These are phyloP conservation scores for Spongospora subterranea DNA, from an alignment of 208 protist species.

Conservation along the genomic window DNA sequence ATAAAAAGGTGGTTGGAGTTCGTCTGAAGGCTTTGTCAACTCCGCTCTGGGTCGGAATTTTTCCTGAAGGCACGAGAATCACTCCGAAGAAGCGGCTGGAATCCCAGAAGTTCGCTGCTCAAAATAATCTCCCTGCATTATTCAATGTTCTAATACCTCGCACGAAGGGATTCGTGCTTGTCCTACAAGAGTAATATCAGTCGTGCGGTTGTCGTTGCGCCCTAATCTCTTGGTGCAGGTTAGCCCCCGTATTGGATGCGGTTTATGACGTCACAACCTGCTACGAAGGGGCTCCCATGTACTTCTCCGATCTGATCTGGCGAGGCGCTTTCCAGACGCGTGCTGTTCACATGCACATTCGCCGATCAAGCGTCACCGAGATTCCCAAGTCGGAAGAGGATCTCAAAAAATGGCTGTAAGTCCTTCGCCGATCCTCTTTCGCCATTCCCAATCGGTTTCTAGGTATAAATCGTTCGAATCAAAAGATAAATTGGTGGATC, in stretches of 20 bases:
- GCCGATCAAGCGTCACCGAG: neutral
- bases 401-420: conserved; percentile 29
- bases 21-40: neutral
- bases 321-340: neutral
- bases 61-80: conserved; percentile 17
- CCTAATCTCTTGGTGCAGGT: neutral
- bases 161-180: conserved; percentile 21
- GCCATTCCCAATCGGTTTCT: neutral
- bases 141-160: neutral
- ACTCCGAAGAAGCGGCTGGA: conserved; percentile 16
- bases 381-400: neutral
- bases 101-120: conserved; percentile 5
- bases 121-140: neutral
- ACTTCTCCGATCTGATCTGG: neutral
- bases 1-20: neutral
- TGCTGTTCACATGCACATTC: conserved; percentile 21
- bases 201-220: neutral
- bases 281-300: conserved; percentile 33
- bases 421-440: neutral
- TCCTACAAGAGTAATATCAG: neutral
- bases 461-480: neutral
- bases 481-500: neutral
- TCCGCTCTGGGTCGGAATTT: conserved; percentile 41
- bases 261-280: conserved; percentile 27
- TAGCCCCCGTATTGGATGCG: neutral